Percentiles rank a stretch among this genome's conserved stretches.
Conservation (phyloP, 2,329 filamentous ascomycete genomes). For the Trichoderma afroharzianum region DNA sequence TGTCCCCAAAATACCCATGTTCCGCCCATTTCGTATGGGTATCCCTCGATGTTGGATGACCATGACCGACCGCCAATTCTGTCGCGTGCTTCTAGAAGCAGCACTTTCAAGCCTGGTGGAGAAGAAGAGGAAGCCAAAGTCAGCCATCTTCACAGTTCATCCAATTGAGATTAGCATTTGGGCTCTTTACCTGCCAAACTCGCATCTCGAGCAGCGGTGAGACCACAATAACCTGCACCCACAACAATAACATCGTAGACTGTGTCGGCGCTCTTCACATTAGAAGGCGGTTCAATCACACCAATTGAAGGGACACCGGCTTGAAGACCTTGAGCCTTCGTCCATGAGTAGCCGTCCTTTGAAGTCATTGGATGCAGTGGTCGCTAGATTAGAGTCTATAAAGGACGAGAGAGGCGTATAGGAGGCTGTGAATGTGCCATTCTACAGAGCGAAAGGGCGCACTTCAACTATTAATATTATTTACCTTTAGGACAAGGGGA, state of each 20-base stretch:
- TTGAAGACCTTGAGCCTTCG: not conserved
- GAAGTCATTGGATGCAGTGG: not conserved
- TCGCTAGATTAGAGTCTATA: not conserved
- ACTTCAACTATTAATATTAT: slow-evolving; percentile 6
- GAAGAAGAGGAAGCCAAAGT: not conserved
- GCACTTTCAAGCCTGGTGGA: not conserved
- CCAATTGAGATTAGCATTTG: not conserved
- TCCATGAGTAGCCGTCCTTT: slow-evolving; percentile 11
- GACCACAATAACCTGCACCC: slow-evolving; percentile 9
- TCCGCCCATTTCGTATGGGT: slow-evolving; percentile 6
- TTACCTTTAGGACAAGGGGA: not conserved
- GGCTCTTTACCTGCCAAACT: not conserved
- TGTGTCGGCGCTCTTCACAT: slow-evolving; percentile 1
- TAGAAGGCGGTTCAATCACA: slow-evolving; percentile 7
- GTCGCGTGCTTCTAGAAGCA: slow-evolving; percentile 3
- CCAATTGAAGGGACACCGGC: slow-evolving; percentile 6
- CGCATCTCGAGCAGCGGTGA: slow-evolving; percentile 9
- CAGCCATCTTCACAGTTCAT: not conserved
- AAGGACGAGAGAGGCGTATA: not conserved
- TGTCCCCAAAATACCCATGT: slow-evolving; percentile 12
- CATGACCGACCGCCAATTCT: slow-evolving; percentile 9
- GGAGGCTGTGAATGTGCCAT: not conserved
- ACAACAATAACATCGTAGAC: slow-evolving; percentile 10
- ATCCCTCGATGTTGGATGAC: slow-evolving; percentile 9
- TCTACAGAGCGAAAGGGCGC: not conserved